Conservation (phyloP, 176 grass and related monocot genomes). For the Cymbopogon citratus region DNA sequence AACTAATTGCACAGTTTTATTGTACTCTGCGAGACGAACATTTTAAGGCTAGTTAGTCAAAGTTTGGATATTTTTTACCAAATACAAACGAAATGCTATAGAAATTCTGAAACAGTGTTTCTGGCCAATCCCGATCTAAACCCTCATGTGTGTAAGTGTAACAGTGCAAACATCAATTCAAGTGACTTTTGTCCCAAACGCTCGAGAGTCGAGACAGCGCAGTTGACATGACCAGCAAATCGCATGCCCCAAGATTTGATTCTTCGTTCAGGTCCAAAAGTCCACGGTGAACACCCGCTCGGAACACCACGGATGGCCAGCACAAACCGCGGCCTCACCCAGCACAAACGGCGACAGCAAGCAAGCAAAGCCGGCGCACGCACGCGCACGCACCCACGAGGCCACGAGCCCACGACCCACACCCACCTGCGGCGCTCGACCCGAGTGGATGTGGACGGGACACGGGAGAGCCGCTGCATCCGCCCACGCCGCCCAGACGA, state of each 20-base stretch:
- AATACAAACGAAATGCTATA: too few species aligned
- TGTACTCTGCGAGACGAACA: too few species aligned
- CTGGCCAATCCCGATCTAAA: too few species aligned
- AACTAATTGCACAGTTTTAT: too few species aligned
- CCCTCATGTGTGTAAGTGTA: neutral
- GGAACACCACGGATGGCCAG: neutral
- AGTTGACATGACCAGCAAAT: neutral
- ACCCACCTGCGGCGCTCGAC: conserved; percentile 3
- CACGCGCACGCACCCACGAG: neutral
- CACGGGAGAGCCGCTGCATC: neutral
- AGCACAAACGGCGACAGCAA: neutral
- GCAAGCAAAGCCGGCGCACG: neutral
- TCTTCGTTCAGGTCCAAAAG: neutral
- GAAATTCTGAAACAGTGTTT: too few species aligned
- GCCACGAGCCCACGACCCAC: neutral
- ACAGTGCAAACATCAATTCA: neutral
- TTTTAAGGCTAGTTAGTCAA: too few species aligned
- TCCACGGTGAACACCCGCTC: neutral
- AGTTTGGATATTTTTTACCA: too few species aligned
- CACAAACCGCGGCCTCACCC: neutral
- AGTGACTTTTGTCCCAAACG: too few species aligned
- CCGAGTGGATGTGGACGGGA: neutral
- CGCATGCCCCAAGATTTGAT: neutral
- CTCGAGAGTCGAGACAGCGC: neutral
- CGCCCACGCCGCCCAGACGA: too few species aligned